Evolutionary conservation across 805 yeast genomes (phyloP), one percentile per base, ranked within the genome.

Genomic region (Priceomyces haplophilus): DNA sequence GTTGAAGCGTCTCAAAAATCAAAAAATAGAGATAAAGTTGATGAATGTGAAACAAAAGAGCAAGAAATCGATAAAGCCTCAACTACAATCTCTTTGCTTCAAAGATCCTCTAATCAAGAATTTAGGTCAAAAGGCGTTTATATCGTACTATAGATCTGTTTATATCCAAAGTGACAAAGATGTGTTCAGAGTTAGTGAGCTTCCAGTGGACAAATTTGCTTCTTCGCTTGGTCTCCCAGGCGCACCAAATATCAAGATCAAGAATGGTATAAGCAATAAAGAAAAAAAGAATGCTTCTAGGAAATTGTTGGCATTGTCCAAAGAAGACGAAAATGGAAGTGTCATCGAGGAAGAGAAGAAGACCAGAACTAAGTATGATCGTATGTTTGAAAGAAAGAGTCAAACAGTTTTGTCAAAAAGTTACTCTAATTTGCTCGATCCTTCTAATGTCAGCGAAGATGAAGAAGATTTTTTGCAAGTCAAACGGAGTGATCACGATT

Each of bases 361-460:
- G 51, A 83, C 81, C 1, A 79, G 89, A 56, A 93, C 97, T 12
- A 91, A 86, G 62, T 88, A 88, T 58, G 99, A 93, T 62, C 79
- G 90, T 48, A 90, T 93, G 96, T 93, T 93, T 65, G 95, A 88
- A 61, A 79, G 99, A 61, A 77, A 86, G 61, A 93, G 93, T 62
- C 98, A 93, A 69, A 85, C 85, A 41, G 95, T 93, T 15, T 72
- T 93, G 40, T 84, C 96, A 38, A 93, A 90, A 53, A 95, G 91
- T 60, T 93, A 89, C 59, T 63, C 82, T 64, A 85, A 81, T 46
- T 82, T 88, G 2, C 78, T 77, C 11, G 72, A 64, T 31, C 53
- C 61, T 20, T 51, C 52, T 3, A 47, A 50, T n/a, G 58, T 55
- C 4, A 58, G 56, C 2, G 61, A 52, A 7, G 70, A 59, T 1